Conservation (phyloP, 352 stramenopile species). For the Albugo laibachii region DNA sequence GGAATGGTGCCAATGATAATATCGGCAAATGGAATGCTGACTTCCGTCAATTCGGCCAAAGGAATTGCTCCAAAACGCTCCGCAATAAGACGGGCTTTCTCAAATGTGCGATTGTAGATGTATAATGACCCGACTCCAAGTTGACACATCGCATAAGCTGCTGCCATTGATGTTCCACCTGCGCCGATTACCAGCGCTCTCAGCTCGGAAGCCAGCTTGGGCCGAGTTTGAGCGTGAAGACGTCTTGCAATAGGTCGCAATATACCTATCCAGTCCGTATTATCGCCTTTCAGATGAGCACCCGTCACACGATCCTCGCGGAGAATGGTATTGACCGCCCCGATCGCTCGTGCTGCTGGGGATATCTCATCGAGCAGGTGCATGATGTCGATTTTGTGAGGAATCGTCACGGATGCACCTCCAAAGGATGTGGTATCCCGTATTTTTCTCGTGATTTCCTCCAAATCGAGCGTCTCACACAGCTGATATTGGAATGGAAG, state of each 20-base stretch:
- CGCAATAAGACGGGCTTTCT: conserved; percentile 81
- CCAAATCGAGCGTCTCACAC: conserved; percentile 43
- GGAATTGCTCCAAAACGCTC: conserved; percentile 69
- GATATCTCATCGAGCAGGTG: conserved; percentile 84
- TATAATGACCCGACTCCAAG: conserved; percentile 70
- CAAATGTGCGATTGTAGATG: conserved; percentile 91
- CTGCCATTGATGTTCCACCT: conserved; percentile 88
- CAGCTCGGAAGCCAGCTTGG: background rate
- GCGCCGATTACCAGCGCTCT: conserved; percentile 75
- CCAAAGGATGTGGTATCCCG: conserved; percentile 47
- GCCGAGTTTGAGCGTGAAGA: conserved; percentile 4
- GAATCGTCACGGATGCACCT: conserved; percentile 94
- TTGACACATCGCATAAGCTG: conserved; percentile 84
- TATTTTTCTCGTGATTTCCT: conserved; percentile 16
- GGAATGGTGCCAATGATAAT: conserved; percentile 94
- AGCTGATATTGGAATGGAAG: conserved; percentile 85
- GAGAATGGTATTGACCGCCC: conserved; percentile 97
- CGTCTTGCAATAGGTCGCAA: conserved; percentile 77
- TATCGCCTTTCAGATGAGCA: conserved; percentile 80
- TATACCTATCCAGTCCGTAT: conserved; percentile 98
- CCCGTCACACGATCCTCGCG: conserved; percentile 23
- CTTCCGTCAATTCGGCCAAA: conserved; percentile 23
- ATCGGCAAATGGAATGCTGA: conserved; percentile 34
- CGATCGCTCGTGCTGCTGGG: conserved; percentile 86
- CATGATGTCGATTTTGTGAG: conserved; percentile 93